A percentile compares a stretch with the other conserved stretches of the same genome.
Conservation (phyloP, 78 protist genomes). For the Speleostelium caveatum region DNA sequence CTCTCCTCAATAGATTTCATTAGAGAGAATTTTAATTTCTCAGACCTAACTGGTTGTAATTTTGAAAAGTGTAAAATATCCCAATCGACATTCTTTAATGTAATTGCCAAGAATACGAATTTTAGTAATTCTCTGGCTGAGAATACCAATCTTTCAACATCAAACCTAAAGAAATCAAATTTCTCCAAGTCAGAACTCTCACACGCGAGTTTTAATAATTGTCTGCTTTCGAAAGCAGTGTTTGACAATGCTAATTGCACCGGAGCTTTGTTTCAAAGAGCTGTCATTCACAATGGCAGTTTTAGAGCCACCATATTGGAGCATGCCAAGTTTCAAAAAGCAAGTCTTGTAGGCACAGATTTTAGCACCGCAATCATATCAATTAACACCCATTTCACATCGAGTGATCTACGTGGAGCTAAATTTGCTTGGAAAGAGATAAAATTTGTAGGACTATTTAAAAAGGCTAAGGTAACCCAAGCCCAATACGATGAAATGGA, state of each 20-base stretch:
- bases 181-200: not conserved
- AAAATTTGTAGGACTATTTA: slow-evolving; percentile 16
- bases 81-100: slow-evolving; percentile 27
- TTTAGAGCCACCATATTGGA: slow-evolving; percentile 37
- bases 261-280: slow-evolving; percentile 58
- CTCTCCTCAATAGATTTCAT: slow-evolving; percentile 39
- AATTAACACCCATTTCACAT: slow-evolving; percentile 54
- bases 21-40: slow-evolving; percentile 23
- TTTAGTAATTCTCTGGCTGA: not conserved
- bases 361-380: slow-evolving; percentile 31
- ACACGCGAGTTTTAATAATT: slow-evolving; percentile 57
- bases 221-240: not conserved
- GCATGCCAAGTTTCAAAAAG: slow-evolving; percentile 72
- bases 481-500: slow-evolving; percentile 26
- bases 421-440: slow-evolving; percentile 36
- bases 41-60: slow-evolving; percentile 13
- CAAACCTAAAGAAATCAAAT: not conserved
- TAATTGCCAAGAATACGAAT: not conserved
- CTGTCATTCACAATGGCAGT: slow-evolving; percentile 14
- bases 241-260: slow-evolving; percentile 23
- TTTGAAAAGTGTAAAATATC: slow-evolving; percentile 11
- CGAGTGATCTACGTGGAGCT: slow-evolving; percentile 28
- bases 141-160: slow-evolving; percentile 17
- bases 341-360: slow-evolving; percentile 33
- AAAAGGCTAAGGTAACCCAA: slow-evolving; percentile 43